These are phyloP conservation scores for Mycena maculata DNA, from an alignment of 768 basidiomycete genomes.

Conservation along the genomic window DNA sequence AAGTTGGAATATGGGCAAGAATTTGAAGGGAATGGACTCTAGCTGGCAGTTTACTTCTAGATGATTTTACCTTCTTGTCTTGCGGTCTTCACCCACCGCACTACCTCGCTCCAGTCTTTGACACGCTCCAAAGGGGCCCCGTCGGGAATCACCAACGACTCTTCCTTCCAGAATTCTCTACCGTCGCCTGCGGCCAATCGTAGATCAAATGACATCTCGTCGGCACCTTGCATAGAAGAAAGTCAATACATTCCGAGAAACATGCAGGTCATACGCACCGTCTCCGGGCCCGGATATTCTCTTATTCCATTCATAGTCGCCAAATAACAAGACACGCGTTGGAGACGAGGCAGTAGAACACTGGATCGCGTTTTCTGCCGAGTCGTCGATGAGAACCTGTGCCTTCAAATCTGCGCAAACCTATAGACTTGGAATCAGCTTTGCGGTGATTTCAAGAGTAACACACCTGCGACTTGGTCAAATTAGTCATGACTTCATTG, in stretches of 20 bases:
- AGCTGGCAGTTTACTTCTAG: conserved; percentile 12
- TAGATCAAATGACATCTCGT: conserved; percentile 67
- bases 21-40: no score
- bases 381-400: conserved; percentile 81
- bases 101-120: conserved; percentile 72
- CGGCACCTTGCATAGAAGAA: conserved; percentile 26
- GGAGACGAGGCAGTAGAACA: conserved; percentile 62
- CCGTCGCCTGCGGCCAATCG: conserved; percentile 60
- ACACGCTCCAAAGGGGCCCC: conserved; percentile 63
- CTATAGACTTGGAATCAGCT: conserved; percentile 45
- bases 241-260: background rate
- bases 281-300: conserved; percentile 61
- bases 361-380: conserved; percentile 78
- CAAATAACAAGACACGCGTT: conserved; percentile 77
- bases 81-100: conserved; percentile 56
- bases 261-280: conserved; percentile 34
- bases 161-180: conserved; percentile 68
- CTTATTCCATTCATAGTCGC: conserved; percentile 81
- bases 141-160: conserved; percentile 60
- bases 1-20: no score
- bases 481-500: conserved; percentile 62
- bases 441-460: background rate
- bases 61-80: conserved; percentile 38
- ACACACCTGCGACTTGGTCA: conserved; percentile 77
- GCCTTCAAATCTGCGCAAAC: conserved; percentile 75